A percentile compares a stretch with the other conserved stretches of the same genome.
phyloP scores from a whole-genome alignment of 148 eudicot species.

The Vaccinium darrowii region DNA sequence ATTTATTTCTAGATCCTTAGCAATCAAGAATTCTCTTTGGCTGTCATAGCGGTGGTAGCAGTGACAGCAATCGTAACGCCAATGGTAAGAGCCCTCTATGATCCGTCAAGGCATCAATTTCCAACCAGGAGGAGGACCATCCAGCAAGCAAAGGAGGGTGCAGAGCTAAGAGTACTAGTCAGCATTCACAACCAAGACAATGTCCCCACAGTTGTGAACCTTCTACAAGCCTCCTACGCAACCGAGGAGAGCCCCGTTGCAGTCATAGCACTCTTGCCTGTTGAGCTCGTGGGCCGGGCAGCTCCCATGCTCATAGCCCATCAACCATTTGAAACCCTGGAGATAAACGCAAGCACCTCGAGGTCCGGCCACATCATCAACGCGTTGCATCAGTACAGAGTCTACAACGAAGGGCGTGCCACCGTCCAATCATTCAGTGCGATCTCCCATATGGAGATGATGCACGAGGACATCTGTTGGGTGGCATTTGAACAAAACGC shows the following conservation, averaged over 20 bases:
- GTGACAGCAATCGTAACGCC: conserved; percentile 53
- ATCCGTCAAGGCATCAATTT: conserved; percentile 31
- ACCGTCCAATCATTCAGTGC: conserved; percentile 49
- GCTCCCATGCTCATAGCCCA: conserved; percentile 60
- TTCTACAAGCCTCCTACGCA: conserved; percentile 60
- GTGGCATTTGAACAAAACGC: conserved; percentile 52
- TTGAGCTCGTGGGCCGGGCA: conserved; percentile 54
- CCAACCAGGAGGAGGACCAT: conserved; percentile 47
- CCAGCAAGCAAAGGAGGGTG: conserved; percentile 53
- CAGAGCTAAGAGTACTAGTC: conserved; percentile 52
- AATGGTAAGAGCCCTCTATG: conserved; percentile 39
- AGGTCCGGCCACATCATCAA: conserved; percentile 40
- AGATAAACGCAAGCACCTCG: conserved; percentile 24
- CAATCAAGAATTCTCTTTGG: conserved; percentile 47
- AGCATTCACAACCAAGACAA: conserved; percentile 58
- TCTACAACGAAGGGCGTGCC: conserved; percentile 28
- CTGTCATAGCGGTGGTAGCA: conserved; percentile 35
- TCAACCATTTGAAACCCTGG: conserved; percentile 23
- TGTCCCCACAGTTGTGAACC: conserved; percentile 47
- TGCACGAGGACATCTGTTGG: conserved; percentile 60
- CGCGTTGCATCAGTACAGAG: conserved; percentile 53
- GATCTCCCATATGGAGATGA: conserved; percentile 41
- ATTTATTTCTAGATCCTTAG: conserved; percentile 29
- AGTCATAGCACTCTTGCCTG: conserved; percentile 43
- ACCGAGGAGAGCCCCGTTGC: conserved; percentile 40